phyloP scores from a whole-genome alignment of 495 filamentous ascomycete genomes.

The Parachaetomium inaequale region DNA sequence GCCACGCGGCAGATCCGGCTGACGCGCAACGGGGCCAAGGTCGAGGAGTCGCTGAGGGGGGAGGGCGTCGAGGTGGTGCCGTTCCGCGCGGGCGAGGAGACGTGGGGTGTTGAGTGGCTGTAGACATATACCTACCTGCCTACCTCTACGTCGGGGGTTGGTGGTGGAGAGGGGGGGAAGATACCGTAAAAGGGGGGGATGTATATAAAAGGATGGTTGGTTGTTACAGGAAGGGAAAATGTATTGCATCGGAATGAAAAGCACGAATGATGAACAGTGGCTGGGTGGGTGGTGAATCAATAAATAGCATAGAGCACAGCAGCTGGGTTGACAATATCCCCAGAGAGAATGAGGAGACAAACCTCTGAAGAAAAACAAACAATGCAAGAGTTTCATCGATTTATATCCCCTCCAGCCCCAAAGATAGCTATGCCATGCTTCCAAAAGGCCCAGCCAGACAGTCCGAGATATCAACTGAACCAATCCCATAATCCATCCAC shows the following conservation, averaged over 20 bases:
- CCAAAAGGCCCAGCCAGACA: background rate
- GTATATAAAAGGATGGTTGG: too few relatives aligned
- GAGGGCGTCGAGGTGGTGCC: slow-evolving; percentile 62
- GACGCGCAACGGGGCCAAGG: slow-evolving; percentile 19
- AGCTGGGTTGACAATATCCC: too few relatives aligned
- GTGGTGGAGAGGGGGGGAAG: too few relatives aligned
- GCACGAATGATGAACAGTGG: too few relatives aligned
- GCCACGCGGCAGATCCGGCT: slow-evolving; percentile 25
- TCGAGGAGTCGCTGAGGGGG: slow-evolving; percentile 36
- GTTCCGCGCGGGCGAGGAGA: slow-evolving; percentile 63
- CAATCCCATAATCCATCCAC: background rate
- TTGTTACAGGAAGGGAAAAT: background rate
- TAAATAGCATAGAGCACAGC: background rate
- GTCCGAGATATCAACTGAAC: background rate
- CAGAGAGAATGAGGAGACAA: too few relatives aligned
- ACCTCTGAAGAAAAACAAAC: too few relatives aligned
- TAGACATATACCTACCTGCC: too few relatives aligned
- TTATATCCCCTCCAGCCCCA: background rate
- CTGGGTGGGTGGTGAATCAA: too few relatives aligned
- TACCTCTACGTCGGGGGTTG: too few relatives aligned
- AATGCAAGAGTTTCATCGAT: background rate
- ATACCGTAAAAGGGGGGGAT: too few relatives aligned
- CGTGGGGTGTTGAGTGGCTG: slow-evolving; percentile 56
- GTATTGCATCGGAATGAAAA: too few relatives aligned
- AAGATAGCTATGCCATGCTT: background rate